A percentile compares a stretch with the other conserved stretches of the same genome.
Conservation (phyloP, 768 basidiomycete species). For the Tylopilus subfusipes region DNA sequence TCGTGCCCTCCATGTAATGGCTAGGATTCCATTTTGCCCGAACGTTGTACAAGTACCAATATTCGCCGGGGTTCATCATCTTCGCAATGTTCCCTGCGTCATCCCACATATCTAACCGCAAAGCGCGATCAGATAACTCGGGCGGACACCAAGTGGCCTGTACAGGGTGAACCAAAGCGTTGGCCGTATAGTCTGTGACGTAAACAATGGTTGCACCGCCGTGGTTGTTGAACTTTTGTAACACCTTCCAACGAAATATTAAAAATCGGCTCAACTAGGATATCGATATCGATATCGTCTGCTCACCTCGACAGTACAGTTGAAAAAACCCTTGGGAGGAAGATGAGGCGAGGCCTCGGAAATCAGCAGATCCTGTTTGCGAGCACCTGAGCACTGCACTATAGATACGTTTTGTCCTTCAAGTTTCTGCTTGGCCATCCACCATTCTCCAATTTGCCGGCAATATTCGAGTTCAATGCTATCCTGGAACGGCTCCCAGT, state of each 20-base stretch:
- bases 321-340: constrained; percentile 50
- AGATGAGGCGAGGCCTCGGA: constrained; percentile 46
- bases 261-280: background rate
- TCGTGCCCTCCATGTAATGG: constrained; percentile 51
- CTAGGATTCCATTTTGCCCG: constrained; percentile 39
- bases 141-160: constrained; percentile 46
- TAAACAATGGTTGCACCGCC: constrained; percentile 45
- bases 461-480: constrained; percentile 43
- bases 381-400: constrained; percentile 8
- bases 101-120: constrained; percentile 64
- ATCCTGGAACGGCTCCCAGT: constrained; percentile 37
- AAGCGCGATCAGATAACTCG: constrained; percentile 40
- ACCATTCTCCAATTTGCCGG: constrained; percentile 46
- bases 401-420: constrained; percentile 17
- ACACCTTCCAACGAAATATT: constrained; percentile 37
- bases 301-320: constrained; percentile 62
- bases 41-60: constrained; percentile 52
- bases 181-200: constrained; percentile 65
- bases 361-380: constrained; percentile 45
- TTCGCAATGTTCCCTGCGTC: constrained; percentile 39
- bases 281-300: too few relatives aligned
- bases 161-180: constrained; percentile 31
- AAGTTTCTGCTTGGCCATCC: constrained; percentile 33
- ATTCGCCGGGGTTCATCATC: constrained; percentile 46
- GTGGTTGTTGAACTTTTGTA: constrained; percentile 41